Evolutionary conservation across 176 grass and related monocot genomes (phyloP).

Genomic region (Urochloa ruziziensis): DNA sequence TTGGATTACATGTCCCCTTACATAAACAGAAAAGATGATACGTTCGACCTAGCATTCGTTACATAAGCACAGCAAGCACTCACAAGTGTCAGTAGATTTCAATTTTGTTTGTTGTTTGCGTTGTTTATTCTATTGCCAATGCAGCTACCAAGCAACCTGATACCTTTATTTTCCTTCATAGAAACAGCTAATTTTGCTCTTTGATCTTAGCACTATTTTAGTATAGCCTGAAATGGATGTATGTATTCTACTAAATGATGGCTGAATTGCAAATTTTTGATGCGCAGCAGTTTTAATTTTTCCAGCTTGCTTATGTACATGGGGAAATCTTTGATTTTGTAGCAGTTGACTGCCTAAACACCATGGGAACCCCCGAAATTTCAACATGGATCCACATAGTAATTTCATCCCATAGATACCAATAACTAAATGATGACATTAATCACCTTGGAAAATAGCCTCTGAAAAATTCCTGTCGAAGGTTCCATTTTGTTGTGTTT

Average conservation of each 20-base stretch:
- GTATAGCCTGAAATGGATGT: background rate
- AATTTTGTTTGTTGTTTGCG: background rate
- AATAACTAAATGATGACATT: background rate
- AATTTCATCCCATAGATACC: constrained; percentile 7
- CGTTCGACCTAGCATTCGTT: background rate
- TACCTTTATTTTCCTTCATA: too few species aligned
- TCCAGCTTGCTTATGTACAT: constrained; percentile 1
- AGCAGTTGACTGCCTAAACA: constrained; percentile 1
- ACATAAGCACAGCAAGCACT: background rate
- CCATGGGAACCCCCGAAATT: background rate
- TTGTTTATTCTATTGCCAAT: constrained; percentile 13
- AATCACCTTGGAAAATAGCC: constrained; percentile 3
- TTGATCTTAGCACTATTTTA: too few species aligned
- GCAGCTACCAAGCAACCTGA: too few species aligned
- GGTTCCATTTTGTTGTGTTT: constrained; percentile 15
- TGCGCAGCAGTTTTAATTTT: background rate
- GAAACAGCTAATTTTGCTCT: background rate
- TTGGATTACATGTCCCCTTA: background rate
- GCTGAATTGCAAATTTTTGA: background rate
- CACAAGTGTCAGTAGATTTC: background rate
- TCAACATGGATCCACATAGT: background rate
- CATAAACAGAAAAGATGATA: background rate
- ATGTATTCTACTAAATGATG: constrained; percentile 13
- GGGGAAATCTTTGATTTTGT: background rate
- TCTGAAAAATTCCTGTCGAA: background rate